These are phyloP conservation scores for Catunica adiposa DNA, from an alignment of 2,329 filamentous ascomycete species.

Conservation along the genomic window DNA sequence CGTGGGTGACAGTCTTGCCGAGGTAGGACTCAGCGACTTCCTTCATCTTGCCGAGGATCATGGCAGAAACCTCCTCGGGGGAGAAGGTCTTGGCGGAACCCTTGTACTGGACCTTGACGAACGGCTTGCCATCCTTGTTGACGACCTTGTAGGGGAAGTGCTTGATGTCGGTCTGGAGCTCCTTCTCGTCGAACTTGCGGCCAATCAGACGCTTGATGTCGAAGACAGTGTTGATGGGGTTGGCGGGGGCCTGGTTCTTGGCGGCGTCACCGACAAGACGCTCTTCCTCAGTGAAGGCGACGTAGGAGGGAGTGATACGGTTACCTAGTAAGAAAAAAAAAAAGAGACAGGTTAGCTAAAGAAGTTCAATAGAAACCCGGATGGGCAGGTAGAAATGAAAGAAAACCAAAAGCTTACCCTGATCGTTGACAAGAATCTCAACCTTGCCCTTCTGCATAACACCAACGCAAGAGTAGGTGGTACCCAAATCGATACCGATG, in stretches of 20 bases:
- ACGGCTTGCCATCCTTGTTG: slow-evolving; percentile 78
- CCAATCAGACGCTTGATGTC: slow-evolving; percentile 78
- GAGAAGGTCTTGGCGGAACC: slow-evolving; percentile 56
- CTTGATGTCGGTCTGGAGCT: slow-evolving; percentile 87
- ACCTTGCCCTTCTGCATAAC: slow-evolving; percentile 93
- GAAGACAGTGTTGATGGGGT: slow-evolving; percentile 61
- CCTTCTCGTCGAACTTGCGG: slow-evolving; percentile 67
- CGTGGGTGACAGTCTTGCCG: slow-evolving; percentile 69
- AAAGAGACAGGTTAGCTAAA: slow-evolving; percentile 8
- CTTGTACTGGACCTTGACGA: slow-evolving; percentile 57
- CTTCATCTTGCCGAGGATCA: slow-evolving; percentile 76
- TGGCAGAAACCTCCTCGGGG: slow-evolving; percentile 65
- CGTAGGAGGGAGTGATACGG: slow-evolving; percentile 88
- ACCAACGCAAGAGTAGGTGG: slow-evolving; percentile 79
- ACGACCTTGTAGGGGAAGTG: slow-evolving; percentile 95
- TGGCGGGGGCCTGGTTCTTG: slow-evolving; percentile 82
- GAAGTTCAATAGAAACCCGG: background rate
- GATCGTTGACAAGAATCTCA: slow-evolving; percentile 90
- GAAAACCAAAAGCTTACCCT: slow-evolving; percentile 26
- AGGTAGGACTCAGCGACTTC: slow-evolving; percentile 65
- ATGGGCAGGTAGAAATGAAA: background rate
- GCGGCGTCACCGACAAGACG: slow-evolving; percentile 92
- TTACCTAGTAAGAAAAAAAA: slow-evolving; percentile 37
- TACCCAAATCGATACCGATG: slow-evolving; percentile 88
- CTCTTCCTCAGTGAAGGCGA: slow-evolving; percentile 93